Percentiles rank a stretch among this genome's conserved stretches.
These are phyloP conservation scores for Brasenia schreberi DNA, from an alignment of 164 flowering plant genomes.

Conservation along the genomic window DNA sequence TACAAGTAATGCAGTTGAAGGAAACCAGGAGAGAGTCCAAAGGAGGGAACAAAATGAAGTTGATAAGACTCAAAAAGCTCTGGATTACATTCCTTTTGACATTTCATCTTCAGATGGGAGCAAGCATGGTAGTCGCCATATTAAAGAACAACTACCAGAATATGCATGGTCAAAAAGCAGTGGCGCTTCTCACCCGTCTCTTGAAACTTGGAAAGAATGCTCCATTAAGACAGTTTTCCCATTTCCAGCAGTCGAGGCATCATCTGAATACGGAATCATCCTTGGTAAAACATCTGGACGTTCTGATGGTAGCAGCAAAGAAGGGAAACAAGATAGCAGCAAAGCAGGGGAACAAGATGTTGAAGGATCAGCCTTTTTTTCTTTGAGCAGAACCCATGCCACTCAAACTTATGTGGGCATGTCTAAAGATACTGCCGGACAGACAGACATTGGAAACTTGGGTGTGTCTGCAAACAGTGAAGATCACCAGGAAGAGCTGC, in stretches of 20 bases:
- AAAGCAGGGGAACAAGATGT: constrained; percentile 24
- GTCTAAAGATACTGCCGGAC: constrained; percentile 33
- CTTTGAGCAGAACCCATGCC: constrained; percentile 32
- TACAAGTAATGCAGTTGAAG: constrained; percentile 29
- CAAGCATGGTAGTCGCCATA: constrained; percentile 4
- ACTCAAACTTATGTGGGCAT: constrained; percentile 31
- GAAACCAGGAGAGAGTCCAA: constrained; percentile 22
- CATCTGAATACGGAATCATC: constrained; percentile 23
- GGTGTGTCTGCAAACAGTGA: constrained; percentile 31
- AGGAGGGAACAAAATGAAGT: constrained; percentile 25
- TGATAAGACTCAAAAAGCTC: constrained; percentile 16
- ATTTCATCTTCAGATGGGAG: constrained; percentile 1
- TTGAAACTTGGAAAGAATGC: constrained; percentile 57
- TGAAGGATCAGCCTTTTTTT: constrained; percentile 40
- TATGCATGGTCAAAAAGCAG: constrained; percentile 17
- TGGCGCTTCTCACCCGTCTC: constrained; percentile 18
- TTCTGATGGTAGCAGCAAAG: constrained; percentile 18
- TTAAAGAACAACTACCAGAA: constrained; percentile 26
- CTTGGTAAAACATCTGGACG: constrained; percentile 2
- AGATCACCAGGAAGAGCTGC: constrained; percentile 64
- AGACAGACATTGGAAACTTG: constrained; percentile 26
- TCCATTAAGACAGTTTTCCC: constrained; percentile 67
- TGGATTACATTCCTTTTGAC: not conserved
- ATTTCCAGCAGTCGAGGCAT: constrained; percentile 30
- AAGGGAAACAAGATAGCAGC: constrained; percentile 29